A percentile compares a stretch with the other conserved stretches of the same genome.
These are phyloP conservation scores for Mallotus japonicus DNA, from an alignment of 441 rosid genomes.

Conservation along the genomic window DNA sequence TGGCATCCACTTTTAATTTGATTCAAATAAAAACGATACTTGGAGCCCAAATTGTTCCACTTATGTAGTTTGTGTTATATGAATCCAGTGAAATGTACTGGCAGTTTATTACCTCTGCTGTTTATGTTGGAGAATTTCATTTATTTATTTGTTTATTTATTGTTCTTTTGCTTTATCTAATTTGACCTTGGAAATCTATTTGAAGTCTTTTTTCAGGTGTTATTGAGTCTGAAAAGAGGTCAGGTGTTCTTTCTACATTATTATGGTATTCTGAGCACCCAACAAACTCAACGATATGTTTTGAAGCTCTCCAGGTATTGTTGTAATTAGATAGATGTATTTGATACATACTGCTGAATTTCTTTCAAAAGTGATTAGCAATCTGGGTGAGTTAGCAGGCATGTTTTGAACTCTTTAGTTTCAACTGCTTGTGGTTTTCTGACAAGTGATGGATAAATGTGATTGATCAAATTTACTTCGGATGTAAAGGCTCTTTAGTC, in stretches of 20 bases:
- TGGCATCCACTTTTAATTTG: not conserved
- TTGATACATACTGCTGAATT: not conserved
- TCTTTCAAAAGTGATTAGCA: not conserved
- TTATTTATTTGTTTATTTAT: not conserved
- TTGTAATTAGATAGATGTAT: slow-evolving; percentile 18
- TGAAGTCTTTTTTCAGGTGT: slow-evolving; percentile 51
- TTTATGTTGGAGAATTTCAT: not conserved
- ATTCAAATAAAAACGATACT: not conserved
- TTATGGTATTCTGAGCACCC: slow-evolving; percentile 51
- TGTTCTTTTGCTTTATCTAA: slow-evolving; percentile 14
- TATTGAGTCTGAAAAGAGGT: slow-evolving; percentile 40
- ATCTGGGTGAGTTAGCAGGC: not conserved
- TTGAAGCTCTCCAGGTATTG: slow-evolving; percentile 90
- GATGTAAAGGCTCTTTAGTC: not conserved
- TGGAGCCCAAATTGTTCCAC: not conserved
- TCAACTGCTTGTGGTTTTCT: not conserved
- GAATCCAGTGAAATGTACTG: not conserved
- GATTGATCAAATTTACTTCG: not conserved
- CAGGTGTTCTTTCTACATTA: slow-evolving; percentile 58
- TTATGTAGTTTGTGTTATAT: not conserved
- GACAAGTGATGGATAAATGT: not conserved
- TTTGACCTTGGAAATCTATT: slow-evolving; percentile 30
- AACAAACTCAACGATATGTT: slow-evolving; percentile 53
- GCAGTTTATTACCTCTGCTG: not conserved
- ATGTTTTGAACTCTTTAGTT: not conserved